phyloP scores from a whole-genome alignment of 495 filamentous ascomycete genomes.

The Penicillium coffeae region DNA sequence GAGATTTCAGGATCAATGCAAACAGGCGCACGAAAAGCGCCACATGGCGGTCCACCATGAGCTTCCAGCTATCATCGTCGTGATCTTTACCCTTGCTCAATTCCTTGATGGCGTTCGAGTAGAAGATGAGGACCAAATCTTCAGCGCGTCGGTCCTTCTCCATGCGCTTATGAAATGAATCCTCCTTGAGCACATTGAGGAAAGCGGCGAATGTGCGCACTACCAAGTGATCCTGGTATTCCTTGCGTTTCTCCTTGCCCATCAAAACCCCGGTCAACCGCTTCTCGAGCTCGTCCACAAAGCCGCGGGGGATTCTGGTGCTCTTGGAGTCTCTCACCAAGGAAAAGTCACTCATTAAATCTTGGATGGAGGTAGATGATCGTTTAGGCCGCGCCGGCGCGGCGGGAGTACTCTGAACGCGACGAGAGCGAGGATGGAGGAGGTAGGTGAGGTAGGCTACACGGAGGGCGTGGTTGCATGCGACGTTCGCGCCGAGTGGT shows the following conservation, averaged over 20 bases:
- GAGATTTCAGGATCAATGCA: constrained; percentile 69
- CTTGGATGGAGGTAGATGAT: constrained; percentile 66
- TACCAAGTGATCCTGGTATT: constrained; percentile 72
- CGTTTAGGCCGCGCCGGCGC: constrained; percentile 58
- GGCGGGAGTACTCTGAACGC: constrained; percentile 73
- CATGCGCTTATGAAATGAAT: constrained; percentile 68
- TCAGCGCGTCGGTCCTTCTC: constrained; percentile 94
- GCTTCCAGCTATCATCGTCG: constrained; percentile 88
- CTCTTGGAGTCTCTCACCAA: constrained; percentile 71
- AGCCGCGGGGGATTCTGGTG: constrained; percentile 76
- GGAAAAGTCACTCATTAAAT: constrained; percentile 71
- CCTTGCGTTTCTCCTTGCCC: constrained; percentile 67
- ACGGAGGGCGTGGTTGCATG: constrained; percentile 84
- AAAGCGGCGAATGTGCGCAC: constrained; percentile 80
- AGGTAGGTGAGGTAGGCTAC: constrained; percentile 91
- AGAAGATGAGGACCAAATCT: constrained; percentile 83
- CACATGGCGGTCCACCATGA: constrained; percentile 89
- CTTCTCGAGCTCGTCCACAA: constrained; percentile 66
- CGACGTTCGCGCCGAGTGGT: constrained; percentile 61
- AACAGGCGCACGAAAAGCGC: constrained; percentile 92
- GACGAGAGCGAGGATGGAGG: constrained; percentile 81
- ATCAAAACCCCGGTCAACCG: constrained; percentile 62
- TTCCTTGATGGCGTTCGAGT: constrained; percentile 87
- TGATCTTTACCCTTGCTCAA: constrained; percentile 71
- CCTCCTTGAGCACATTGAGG: constrained; percentile 70